Percentiles rank a stretch among this genome's conserved stretches.
These are phyloP conservation scores for Malus orientalis DNA, from an alignment of 306 rosid species.

Conservation along the genomic window DNA sequence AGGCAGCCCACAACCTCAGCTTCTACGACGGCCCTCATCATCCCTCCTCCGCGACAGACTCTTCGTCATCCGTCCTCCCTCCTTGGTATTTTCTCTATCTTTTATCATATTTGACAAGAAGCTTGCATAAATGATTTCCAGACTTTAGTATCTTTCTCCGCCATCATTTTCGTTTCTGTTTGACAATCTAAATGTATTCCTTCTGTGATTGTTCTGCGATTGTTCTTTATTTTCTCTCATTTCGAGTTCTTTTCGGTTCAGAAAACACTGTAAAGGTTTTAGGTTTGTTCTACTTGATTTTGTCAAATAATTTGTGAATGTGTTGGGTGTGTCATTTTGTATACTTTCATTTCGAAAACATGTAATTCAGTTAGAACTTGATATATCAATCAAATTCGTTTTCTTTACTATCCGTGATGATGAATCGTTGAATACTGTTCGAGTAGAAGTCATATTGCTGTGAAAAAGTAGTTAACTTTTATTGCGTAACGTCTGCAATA, in stretches of 20 bases:
- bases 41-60: too few species aligned
- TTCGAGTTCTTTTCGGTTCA: background rate
- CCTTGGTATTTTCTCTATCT: too few species aligned
- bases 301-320: constrained; percentile 11
- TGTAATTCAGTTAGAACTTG: background rate
- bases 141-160: background rate
- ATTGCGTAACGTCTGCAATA: background rate
- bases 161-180: constrained; percentile 20
- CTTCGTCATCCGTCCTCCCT: too few species aligned
- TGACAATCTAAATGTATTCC: background rate
- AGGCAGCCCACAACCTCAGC: too few species aligned
- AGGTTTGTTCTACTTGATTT: constrained; percentile 10
- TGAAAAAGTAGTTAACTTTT: too few species aligned
- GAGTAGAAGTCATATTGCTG: background rate
- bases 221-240: constrained; percentile 25
- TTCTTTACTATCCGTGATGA: background rate
- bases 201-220: constrained; percentile 14
- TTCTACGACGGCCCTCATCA: too few species aligned
- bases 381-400: background rate
- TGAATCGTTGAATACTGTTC: background rate
- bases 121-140: constrained; percentile 29
- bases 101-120: constrained; percentile 24
- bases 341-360: background rate
- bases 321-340: background rate
- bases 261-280: constrained; percentile 26